Base-by-base conservation (phyloP, 768 basidiomycete genomes). In the Podaxis sp. region DNA sequence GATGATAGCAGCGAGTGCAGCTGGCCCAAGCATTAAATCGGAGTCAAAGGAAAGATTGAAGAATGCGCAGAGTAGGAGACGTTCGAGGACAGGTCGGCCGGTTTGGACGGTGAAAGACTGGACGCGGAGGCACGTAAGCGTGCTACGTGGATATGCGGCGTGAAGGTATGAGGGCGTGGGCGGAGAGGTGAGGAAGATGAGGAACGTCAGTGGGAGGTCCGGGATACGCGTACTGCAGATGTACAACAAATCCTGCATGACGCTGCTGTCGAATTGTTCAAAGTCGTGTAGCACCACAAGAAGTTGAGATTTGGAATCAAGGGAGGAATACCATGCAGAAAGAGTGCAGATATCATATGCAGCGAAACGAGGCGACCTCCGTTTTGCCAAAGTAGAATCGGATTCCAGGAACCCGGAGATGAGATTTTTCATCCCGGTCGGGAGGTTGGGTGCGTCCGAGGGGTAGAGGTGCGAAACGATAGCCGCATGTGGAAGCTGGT, bases 251-350 rank as follows among this genome's bases (percentile, higher is more conserved):
- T 93, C 90, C 68, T 88, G 84, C 53, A 93, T 71, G 2, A 92
- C 79, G 1, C 65, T 59, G 0, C 83, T 74, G 60, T 90, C 89
- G 54, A 90, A 84, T 68, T 87, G 84, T 68, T 93, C 91, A 65
- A 93, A 91, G 61, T 90, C 87, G 61, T 91, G 89, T 22, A 93
- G 68, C 12, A 92, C 68, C 8, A 89, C 76, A 24, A 87, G 78
- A 2, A 93, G 79, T 28, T 82, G 80, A 64, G 81, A 19, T 19
- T 46, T 85, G 40, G 79, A 74, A 11, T 42, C 51, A 26, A 9
- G 11, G 17, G 36, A 76, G 33, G 76, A 70, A 65, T 87, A 87
- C 89, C 89, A 92, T 12, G 80, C 80, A 52, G 77, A 73, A 8
- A 93, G 80, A 24, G 84, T 71, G 55, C 76, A 76, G 42, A 93